Evolutionary conservation across 768 basidiomycete species (phyloP).

Genomic region (Inosperma sp.): DNA sequence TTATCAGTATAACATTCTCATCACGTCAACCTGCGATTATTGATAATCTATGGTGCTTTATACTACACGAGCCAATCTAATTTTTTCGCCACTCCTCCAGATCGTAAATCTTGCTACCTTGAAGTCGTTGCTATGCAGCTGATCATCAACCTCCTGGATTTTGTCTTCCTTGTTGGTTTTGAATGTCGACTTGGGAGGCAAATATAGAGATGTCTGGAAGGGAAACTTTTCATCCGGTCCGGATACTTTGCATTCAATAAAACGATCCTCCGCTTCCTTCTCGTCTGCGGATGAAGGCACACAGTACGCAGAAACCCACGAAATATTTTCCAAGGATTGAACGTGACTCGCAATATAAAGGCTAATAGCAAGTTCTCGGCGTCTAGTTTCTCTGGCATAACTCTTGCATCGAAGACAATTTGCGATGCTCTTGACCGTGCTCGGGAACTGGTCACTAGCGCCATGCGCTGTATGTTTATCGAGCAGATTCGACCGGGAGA

Average conservation of each 20-base stretch:
- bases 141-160: no score
- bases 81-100: no score
- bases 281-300: constrained; percentile 12
- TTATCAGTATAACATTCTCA: no score
- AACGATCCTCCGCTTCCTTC: not conserved
- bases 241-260: not conserved
- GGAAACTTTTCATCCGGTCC: no score
- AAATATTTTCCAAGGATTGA: constrained; percentile 39
- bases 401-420: constrained; percentile 35
- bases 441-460: constrained; percentile 24
- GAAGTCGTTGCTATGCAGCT: no score
- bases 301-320: constrained; percentile 51
- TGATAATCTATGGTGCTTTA: no score
- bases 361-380: constrained; percentile 46
- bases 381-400: constrained; percentile 30
- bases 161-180: no score
- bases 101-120: no score
- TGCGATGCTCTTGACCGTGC: constrained; percentile 26
- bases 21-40: no score
- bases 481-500: constrained; percentile 51
- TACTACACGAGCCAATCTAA: no score
- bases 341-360: constrained; percentile 42
- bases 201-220: no score
- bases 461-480: constrained; percentile 44
- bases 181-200: no score